Percentiles rank a stretch among this genome's conserved stretches.
Evolutionary conservation across 1,284 basidiomycete genomes (phyloP).

Genomic region (Cutaneotrichosporon daszewskae): DNA sequence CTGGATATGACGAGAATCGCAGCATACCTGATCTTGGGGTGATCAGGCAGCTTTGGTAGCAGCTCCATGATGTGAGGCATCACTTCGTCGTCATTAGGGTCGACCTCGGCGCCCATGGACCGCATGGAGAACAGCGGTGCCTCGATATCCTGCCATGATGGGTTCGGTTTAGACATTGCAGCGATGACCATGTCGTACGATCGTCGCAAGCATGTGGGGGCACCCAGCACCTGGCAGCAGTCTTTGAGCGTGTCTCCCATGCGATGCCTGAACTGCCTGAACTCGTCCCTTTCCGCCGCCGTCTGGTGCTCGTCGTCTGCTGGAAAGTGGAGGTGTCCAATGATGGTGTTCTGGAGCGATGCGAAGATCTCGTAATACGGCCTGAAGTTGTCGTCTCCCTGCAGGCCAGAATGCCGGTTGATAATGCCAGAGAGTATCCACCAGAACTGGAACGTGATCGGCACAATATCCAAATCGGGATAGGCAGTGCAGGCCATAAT

Average conservation of each 20-base stretch:
- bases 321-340: slow-evolving; percentile 89
- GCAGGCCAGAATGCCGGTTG: slow-evolving; percentile 45
- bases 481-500: slow-evolving; percentile 92
- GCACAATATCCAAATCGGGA: slow-evolving; percentile 90
- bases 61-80: slow-evolving; percentile 94
- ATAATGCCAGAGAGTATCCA: slow-evolving; percentile 81
- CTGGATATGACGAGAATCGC: slow-evolving; percentile 90
- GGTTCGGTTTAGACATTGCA: slow-evolving; percentile 54
- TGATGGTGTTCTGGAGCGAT: slow-evolving; percentile 77
- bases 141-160: slow-evolving; percentile 93
- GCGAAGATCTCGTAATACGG: slow-evolving; percentile 73
- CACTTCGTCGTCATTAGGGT: slow-evolving; percentile 72
- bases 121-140: slow-evolving; percentile 97
- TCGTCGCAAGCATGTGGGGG: slow-evolving; percentile 73
- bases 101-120: slow-evolving; percentile 94
- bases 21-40: slow-evolving; percentile 91
- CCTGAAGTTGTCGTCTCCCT: slow-evolving; percentile 22
- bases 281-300: slow-evolving; percentile 86
- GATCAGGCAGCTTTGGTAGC: slow-evolving; percentile 80
- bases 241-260: slow-evolving; percentile 99
- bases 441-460: slow-evolving; percentile 99
- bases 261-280: slow-evolving; percentile 90
- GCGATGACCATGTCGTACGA: slow-evolving; percentile 74
- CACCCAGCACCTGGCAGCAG: slow-evolving; percentile 89
- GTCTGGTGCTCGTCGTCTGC: slow-evolving; percentile 65